These are phyloP conservation scores for Heliamphora exappendiculata DNA, from an alignment of 148 eudicot species.

Conservation along the genomic window DNA sequence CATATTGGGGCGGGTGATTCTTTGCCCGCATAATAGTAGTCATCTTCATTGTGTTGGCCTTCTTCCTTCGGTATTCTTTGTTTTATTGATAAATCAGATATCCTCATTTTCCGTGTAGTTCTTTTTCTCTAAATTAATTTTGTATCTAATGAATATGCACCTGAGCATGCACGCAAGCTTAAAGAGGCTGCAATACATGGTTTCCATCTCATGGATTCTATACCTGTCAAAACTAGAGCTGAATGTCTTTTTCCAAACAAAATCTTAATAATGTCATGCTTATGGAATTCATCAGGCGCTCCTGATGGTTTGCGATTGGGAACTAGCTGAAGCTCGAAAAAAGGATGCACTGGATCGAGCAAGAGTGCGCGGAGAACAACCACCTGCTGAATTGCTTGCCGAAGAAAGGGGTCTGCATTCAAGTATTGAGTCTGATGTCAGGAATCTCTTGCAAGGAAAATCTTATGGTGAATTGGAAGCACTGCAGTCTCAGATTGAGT, in stretches of 20 bases:
- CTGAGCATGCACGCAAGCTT: not conserved
- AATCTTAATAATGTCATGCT: not conserved
- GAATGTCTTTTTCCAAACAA: not conserved
- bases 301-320: slow-evolving; percentile 90
- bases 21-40: not conserved
- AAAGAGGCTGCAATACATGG: not conserved
- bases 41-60: not conserved
- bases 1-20: not conserved
- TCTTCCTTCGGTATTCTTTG: not conserved
- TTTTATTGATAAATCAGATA: not conserved
- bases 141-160: not conserved
- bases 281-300: slow-evolving; percentile 50
- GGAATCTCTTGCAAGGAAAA: slow-evolving; percentile 61
- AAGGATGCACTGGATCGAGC: slow-evolving; percentile 81
- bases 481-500: slow-evolving; percentile 70
- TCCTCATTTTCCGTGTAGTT: not conserved
- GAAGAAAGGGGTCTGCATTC: slow-evolving; percentile 95
- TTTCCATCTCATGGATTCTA: not conserved
- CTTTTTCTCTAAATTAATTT: not conserved
- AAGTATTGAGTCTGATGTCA: slow-evolving; percentile 80
- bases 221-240: not conserved
- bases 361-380: slow-evolving; percentile 83
- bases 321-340: slow-evolving; percentile 74
- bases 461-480: slow-evolving; percentile 56
- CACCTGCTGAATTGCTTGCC: slow-evolving; percentile 75